phyloP scores from a whole-genome alignment of 2,329 filamentous ascomycete genomes.

The Fusarium beomiforme region DNA sequence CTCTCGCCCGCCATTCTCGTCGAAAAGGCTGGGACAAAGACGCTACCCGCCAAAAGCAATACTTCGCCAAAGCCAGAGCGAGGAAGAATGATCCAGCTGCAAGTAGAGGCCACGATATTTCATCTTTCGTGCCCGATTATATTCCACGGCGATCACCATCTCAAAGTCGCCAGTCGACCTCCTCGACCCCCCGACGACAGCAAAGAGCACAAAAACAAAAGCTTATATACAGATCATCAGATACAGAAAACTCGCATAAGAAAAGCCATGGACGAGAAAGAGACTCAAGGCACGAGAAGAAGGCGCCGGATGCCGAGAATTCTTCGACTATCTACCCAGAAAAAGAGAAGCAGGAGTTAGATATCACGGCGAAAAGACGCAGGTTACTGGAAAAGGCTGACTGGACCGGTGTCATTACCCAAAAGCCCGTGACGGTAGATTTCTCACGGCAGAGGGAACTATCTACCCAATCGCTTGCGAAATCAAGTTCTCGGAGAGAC shows the following conservation, averaged over 20 bases:
- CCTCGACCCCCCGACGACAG: constrained; percentile 5
- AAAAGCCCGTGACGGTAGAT: constrained; percentile 43
- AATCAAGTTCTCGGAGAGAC: background rate
- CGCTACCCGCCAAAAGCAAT: constrained; percentile 49
- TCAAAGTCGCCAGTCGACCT: background rate
- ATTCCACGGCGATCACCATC: constrained; percentile 19
- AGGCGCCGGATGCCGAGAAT: background rate
- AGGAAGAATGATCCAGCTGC: constrained; percentile 27
- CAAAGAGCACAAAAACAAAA: constrained; percentile 15
- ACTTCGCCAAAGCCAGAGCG: constrained; percentile 51
- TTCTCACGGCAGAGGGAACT: constrained; percentile 26
- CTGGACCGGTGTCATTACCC: constrained; percentile 47
- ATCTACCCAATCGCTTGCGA: background rate
- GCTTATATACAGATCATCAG: constrained; percentile 11
- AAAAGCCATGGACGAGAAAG: background rate
- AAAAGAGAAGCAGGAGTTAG: background rate
- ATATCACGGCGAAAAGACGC: constrained; percentile 39
- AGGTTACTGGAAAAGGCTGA: constrained; percentile 42
- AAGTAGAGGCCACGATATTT: background rate
- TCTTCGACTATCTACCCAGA: background rate
- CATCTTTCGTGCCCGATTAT: constrained; percentile 44
- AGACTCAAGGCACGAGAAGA: background rate
- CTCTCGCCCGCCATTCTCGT: constrained; percentile 50
- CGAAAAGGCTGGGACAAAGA: constrained; percentile 48
- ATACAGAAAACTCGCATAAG: background rate